Conservation (phyloP, 768 basidiomycete genomes). For the Xerocomellus amylosporus region DNA sequence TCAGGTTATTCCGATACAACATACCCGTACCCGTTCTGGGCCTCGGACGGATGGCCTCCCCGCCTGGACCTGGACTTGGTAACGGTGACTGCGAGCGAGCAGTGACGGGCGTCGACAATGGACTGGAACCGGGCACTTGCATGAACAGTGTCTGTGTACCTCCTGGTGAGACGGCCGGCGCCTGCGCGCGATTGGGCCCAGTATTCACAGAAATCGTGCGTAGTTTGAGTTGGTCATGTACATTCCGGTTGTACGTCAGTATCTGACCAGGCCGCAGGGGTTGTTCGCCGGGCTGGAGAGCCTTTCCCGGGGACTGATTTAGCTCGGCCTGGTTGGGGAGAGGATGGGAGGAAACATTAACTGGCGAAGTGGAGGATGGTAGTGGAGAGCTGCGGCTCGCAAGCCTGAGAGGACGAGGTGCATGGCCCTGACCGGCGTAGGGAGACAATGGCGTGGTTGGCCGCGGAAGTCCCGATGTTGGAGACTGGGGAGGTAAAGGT, state of each 20-base stretch:
- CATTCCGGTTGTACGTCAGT: conserved; percentile 33
- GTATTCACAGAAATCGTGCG: conserved; percentile 16
- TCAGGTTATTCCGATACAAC: conserved; percentile 48
- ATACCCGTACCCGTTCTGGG: conserved; percentile 71
- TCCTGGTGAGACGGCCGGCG: conserved; percentile 16
- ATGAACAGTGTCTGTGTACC: conserved; percentile 23
- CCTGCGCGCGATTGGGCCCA: conserved; percentile 4
- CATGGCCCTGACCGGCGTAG: conserved; percentile 9
- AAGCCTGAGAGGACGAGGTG: conserved; percentile 28
- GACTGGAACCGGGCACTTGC: not conserved
- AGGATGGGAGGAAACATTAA: not conserved
- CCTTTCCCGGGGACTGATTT: conserved; percentile 11
- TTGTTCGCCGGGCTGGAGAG: conserved; percentile 25
- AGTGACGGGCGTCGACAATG: conserved; percentile 10
- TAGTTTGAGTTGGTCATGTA: conserved; percentile 34
- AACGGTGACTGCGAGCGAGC: conserved; percentile 21
- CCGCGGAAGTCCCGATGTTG: conserved; percentile 18
- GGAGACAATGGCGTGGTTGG: conserved; percentile 20
- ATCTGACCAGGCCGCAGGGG: conserved; percentile 25
- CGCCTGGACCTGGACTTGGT: conserved; percentile 11
- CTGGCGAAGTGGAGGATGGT: not conserved
- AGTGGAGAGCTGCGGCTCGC: conserved; percentile 18
- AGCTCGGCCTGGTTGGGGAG: conserved; percentile 5
- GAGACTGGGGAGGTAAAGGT: conserved; percentile 13
- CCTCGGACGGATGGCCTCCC: conserved; percentile 37